phyloP scores from a whole-genome alignment of 176 grass and related monocot species.

The Phragmites australis region DNA sequence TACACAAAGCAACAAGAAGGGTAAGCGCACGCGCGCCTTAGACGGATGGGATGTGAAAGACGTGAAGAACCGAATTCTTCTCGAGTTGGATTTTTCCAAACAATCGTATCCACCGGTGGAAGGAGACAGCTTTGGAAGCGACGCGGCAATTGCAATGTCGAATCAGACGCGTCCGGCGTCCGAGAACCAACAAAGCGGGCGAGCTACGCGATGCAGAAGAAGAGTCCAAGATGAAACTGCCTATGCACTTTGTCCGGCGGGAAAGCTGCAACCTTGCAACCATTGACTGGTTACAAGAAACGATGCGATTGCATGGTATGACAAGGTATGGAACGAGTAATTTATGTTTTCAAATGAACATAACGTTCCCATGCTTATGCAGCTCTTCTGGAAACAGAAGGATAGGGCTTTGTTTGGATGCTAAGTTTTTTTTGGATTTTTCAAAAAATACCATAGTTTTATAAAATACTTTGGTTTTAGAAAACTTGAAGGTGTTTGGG shows the following conservation, averaged over 20 bases:
- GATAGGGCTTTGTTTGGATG: too few relatives aligned
- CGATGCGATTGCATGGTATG: not conserved
- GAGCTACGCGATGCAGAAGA: not conserved
- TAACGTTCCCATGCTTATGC: not conserved
- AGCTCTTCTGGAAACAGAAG: not conserved
- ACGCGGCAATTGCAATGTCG: not conserved
- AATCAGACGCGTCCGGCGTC: not conserved
- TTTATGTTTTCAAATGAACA: not conserved
- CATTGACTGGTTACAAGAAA: not conserved
- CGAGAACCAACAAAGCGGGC: conserved; percentile 25
- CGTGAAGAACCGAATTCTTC: not conserved
- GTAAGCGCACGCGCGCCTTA: not conserved
- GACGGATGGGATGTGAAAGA: not conserved
- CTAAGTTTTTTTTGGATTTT: too few relatives aligned
- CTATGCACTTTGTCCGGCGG: not conserved
- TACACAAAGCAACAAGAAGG: too few relatives aligned
- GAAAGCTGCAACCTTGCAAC: not conserved
- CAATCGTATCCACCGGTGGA: not conserved
- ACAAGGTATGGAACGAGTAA: not conserved
- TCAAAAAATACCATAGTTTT: too few relatives aligned
- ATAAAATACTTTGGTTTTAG: too few relatives aligned
- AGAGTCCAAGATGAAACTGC: not conserved
- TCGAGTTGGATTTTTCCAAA: not conserved
- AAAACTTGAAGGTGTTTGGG: too few relatives aligned
- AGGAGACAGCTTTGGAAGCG: not conserved